Base-by-base conservation (phyloP, 208 protist genomes). In the Balamuthia mandrillaris region DNA sequence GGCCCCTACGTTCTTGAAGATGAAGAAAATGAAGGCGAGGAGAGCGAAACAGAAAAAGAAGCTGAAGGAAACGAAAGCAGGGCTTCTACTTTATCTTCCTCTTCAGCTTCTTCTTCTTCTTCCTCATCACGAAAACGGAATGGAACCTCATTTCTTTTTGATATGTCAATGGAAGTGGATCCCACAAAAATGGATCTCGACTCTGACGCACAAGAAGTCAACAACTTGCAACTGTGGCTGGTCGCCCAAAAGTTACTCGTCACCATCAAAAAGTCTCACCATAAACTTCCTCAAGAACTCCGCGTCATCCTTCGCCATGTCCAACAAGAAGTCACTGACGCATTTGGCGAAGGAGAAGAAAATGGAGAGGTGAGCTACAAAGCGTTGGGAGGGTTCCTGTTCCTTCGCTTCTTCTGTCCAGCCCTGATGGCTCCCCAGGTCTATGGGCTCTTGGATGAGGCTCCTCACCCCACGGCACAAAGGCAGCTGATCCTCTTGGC, bases 161-260 rank as follows among this genome's bases (percentile, higher is more conserved):
- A n/a, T n/a, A n/a, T n/a, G n/a, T n/a, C n/a, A n/a, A 79, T 79
- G 70, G 70, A 79, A 33, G 60, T 79, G 47, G 70, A 79, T 31
- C 70, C 70, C 14, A 12, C 44, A 18, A 27, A 49, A 33, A 79
- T 79, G 70, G 18, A 79, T 33, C 70, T 60, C 33, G 70, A 79
- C 31, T 3, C 70, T 35, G 70, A 79, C 29, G 52, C 70, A 24
- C 52, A 42, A 42, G n/a, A n/a, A n/a, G 60, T 79, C 45, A 79
- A 79, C 70, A 79, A 42, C 31, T 37, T 79, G 16, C 47, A 79
- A 37, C 70, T 79, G 70, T 79, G 70, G 70, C 70, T 79, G 6
- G 70, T 79, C 21, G 70, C 70, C 3, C 70, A 79, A 49, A 79
- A 79, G 47, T 41, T 79, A 49, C 70, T 79, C 27, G 60, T 60